These are phyloP conservation scores for Rhizodiscina lignyota DNA, from an alignment of 495 filamentous ascomycete species.

Conservation along the genomic window DNA sequence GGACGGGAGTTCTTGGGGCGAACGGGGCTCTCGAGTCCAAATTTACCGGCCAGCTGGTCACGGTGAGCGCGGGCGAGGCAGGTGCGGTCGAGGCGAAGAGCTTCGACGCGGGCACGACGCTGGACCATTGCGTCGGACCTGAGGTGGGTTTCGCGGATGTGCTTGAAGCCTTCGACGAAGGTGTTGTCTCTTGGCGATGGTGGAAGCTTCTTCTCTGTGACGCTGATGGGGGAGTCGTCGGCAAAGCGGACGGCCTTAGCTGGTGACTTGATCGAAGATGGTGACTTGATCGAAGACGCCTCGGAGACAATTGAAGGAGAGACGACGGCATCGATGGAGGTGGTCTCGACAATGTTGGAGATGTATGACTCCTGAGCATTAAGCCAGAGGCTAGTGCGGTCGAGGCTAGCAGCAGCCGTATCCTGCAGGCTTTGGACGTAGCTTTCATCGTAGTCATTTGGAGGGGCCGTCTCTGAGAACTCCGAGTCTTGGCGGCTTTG, in stretches of 20 bases:
- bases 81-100: conserved; percentile 66
- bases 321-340: not conserved
- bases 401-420: conserved; percentile 46
- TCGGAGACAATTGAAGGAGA: not conserved
- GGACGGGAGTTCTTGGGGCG: conserved; percentile 28
- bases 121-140: conserved; percentile 66
- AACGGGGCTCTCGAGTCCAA: conserved; percentile 35
- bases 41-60: conserved; percentile 62
- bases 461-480: no score
- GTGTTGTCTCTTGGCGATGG: conserved; percentile 42
- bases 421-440: conserved; percentile 52
- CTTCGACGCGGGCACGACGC: conserved; percentile 71
- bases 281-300: not conserved
- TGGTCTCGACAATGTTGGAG: not conserved
- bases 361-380: conserved; percentile 63
- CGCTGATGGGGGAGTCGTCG: conserved; percentile 28
- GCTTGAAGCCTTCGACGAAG: conserved; percentile 83
- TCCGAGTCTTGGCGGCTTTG: no score
- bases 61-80: conserved; percentile 18
- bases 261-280: conserved; percentile 13
- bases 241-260: conserved; percentile 61
- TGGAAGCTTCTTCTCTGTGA: not conserved
- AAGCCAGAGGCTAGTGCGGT: conserved; percentile 72
- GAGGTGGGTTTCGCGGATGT: conserved; percentile 39
- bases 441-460: conserved; percentile 42